These are phyloP conservation scores for Fusarium lyarnte DNA, from an alignment of 2,329 filamentous ascomycete genomes.

Conservation along the genomic window DNA sequence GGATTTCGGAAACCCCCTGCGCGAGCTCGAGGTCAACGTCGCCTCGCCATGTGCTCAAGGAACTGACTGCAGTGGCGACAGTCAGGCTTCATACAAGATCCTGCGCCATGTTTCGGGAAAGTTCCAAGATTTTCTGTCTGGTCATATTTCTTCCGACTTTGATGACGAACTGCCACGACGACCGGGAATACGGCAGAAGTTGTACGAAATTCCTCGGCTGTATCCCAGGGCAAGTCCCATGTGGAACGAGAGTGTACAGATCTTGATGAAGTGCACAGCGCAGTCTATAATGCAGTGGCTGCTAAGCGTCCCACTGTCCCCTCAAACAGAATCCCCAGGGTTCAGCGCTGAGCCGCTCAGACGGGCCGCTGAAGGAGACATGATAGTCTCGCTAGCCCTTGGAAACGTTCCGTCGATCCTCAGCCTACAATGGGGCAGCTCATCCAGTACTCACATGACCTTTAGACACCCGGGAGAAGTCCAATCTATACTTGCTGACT, in stretches of 20 bases:
- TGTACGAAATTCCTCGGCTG: neutral
- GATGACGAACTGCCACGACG: neutral
- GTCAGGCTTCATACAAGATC: neutral
- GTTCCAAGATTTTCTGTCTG: neutral
- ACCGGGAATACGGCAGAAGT: neutral
- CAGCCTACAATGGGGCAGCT: neutral
- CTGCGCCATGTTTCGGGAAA: neutral
- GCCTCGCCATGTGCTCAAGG: neutral
- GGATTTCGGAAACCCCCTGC: neutral
- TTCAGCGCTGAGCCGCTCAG: neutral
- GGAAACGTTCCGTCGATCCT: neutral
- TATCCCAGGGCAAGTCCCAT: neutral
- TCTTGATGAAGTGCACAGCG: neutral
- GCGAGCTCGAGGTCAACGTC: neutral
- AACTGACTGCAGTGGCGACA: neutral
- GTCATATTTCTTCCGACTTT: neutral
- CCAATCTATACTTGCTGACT: neutral
- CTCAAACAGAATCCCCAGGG: neutral
- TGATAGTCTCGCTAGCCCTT: neutral
- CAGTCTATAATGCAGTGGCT: neutral
- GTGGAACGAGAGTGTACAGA: neutral
- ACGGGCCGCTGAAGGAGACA: neutral
- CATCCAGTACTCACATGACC: neutral
- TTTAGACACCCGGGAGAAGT: neutral
- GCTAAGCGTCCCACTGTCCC: neutral